A percentile compares a stretch with the other conserved stretches of the same genome.
Evolutionary conservation across 257 asterid genomes (phyloP).

Genomic region (Cinchona pubescens): DNA sequence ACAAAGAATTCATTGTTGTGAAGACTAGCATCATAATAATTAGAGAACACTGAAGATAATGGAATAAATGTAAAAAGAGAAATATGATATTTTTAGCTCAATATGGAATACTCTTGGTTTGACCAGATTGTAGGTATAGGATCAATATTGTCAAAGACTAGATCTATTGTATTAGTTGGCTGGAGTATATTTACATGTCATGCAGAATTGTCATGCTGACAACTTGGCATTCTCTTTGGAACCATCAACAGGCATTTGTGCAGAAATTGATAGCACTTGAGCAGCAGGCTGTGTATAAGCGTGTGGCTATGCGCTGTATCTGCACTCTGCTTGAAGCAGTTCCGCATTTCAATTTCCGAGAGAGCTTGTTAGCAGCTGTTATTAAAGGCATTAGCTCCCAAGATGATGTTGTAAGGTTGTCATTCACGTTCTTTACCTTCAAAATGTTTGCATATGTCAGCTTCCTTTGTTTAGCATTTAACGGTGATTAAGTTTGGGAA

Average conservation of each 20-base stretch:
- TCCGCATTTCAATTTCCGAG: conserved; percentile 89
- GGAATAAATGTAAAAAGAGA: background rate
- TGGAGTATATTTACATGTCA: background rate
- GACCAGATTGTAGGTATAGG: background rate
- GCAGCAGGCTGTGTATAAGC: conserved; percentile 50
- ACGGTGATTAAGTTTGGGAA: background rate
- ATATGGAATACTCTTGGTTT: background rate
- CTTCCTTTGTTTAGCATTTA: background rate
- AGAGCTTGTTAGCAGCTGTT: conserved; percentile 69
- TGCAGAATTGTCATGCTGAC: conserved; percentile 22
- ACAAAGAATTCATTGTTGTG: no score
- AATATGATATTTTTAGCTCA: background rate
- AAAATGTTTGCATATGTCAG: background rate
- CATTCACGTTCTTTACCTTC: conserved; percentile 13
- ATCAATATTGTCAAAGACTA: background rate
- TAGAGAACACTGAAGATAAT: background rate
- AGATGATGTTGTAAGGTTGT: conserved; percentile 89
- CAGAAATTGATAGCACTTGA: conserved; percentile 77
- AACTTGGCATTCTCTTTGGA: conserved; percentile 16
- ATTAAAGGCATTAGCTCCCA: conserved; percentile 68
- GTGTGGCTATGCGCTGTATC: conserved; percentile 80
- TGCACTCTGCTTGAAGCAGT: conserved; percentile 80
- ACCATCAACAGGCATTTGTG: conserved; percentile 58
- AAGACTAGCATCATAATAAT: no score
- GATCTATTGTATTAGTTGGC: background rate